Base-by-base conservation (phyloP, 495 filamentous ascomycete genomes). In the Patellaria atrata region DNA sequence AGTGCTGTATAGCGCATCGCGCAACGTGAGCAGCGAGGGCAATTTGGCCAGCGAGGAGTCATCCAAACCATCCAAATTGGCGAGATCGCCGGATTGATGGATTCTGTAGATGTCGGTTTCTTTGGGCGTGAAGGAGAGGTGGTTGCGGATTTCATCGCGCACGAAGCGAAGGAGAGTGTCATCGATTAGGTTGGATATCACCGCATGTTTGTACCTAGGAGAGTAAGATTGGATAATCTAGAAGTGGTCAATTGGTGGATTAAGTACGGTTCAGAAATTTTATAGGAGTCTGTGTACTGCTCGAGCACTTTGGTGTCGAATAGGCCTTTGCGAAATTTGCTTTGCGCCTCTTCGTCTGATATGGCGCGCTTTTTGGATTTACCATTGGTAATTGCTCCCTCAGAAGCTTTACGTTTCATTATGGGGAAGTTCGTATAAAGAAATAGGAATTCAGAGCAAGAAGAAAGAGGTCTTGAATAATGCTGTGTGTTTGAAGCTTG, bases 91-190 rank as follows among this genome's bases (percentile, higher is more conserved):
- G 19, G 87, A 94, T 60, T 96, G 89, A 66, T 94, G 86, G 54
- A 96, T 94, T 58, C 89, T 93, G 67, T 99, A 99, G 59, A 99
- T 96, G 58, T 99, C 91, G 38, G 89, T 99, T 55, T 99, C 89
- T 61, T 99, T 99, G 44, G 85, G 86, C 30, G 89, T 93, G 61
- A 97, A 97, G 51, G 77, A 74, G 40, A 99, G 73, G 48, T 89
- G 82, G 30, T 71, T 64, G 57, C 79, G 74, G 53, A 96, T 85
- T 63, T 99, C 89, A 41, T 67, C 59, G 51, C 87, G 85, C 44
- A 99, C 91, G 34, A 71, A 62, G 48, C 82, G 85, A 31, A 99
- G 71, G 9, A 99, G 75, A 22, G 59, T 53, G 30, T 82, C 72
- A 52, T 81, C 64, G 51, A 96, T 79, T 12, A 99, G 61, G 13